Percentiles rank a stretch among this genome's conserved stretches.
Conservation (phyloP, 768 basidiomycete genomes). For the Neoboletus subvelutipes region DNA sequence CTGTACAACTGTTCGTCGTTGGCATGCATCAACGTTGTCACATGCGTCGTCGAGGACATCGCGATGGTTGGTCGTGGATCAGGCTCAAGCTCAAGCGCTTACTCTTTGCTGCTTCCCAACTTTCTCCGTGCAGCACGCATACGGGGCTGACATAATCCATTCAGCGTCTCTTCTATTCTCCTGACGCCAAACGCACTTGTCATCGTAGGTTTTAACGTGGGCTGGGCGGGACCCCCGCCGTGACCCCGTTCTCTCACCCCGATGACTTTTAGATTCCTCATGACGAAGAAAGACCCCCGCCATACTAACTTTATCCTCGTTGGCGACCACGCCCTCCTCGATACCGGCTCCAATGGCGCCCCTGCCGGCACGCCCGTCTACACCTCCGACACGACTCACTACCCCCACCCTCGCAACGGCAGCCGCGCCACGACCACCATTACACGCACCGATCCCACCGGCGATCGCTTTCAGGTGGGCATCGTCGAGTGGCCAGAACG, state of each 20-base stretch:
- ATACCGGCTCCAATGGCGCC: rapidly evolving
- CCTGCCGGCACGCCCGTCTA: constrained; percentile 1
- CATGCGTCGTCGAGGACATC: not conserved
- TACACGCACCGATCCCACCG: constrained; percentile 19
- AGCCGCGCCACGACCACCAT: constrained; percentile 23
- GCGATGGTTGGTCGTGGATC: not conserved
- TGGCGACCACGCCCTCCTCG: not conserved
- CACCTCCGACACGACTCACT: constrained; percentile 18
- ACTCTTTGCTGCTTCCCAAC: too few species aligned
- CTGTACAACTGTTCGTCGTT: not conserved
- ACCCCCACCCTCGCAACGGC: constrained; percentile 9
- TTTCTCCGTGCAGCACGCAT: not conserved
- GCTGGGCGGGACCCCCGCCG: not conserved
- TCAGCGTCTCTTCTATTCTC: not conserved
- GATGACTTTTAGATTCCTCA: constrained; percentile 24
- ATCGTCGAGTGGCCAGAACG: constrained; percentile 31
- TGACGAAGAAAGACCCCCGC: constrained; percentile 28
- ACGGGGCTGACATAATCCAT: constrained; percentile 12
- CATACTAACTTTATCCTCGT: constrained; percentile 24
- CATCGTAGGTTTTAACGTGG: not conserved
- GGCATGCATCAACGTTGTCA: too few species aligned
- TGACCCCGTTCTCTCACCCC: too few species aligned
- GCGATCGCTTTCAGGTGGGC: constrained; percentile 28
- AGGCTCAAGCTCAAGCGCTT: not conserved
- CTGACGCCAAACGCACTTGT: too few species aligned